Conservation (phyloP, 495 filamentous ascomycete species). For the Sordaria brevicollis region DNA sequence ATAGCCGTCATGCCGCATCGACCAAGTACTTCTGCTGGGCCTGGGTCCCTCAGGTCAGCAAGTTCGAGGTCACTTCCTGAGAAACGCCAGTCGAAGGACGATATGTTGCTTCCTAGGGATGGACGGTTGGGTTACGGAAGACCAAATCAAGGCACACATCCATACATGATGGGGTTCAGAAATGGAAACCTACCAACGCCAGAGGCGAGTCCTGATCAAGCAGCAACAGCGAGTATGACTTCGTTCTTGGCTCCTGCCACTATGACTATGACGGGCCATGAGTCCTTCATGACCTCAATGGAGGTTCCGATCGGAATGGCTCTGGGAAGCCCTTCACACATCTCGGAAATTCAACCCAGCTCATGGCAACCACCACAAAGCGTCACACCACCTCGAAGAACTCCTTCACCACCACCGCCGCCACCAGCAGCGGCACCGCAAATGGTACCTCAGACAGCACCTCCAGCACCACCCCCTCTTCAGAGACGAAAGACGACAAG, state of each 20-base stretch:
- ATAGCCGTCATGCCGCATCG: conserved; percentile 25
- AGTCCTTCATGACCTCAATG: conserved; percentile 25
- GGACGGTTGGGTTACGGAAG: conserved; percentile 9
- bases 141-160: conserved; percentile 12
- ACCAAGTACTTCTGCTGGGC: conserved; percentile 32
- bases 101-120: conserved; percentile 28
- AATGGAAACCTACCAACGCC: conserved; percentile 32
- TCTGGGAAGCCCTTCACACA: conserved; percentile 39
- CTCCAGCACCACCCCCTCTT: conserved; percentile 20
- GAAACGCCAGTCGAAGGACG: conserved; percentile 38
- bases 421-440: conserved; percentile 9
- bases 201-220: conserved; percentile 26
- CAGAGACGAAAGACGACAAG: conserved; percentile 33
- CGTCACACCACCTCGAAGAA: conserved; percentile 5
- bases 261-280: conserved; percentile 20
- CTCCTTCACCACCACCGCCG: conserved; percentile 8
- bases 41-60: conserved; percentile 7
- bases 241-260: background rate
- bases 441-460: background rate
- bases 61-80: conserved; percentile 19
- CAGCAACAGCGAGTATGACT: background rate
- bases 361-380: conserved; percentile 14
- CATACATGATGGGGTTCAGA: conserved; percentile 9
- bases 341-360: conserved; percentile 4
- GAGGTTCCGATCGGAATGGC: conserved; percentile 46